Base-by-base conservation (phyloP, 2,329 filamentous ascomycete genomes). In the Sporothrix variecibatus region DNA sequence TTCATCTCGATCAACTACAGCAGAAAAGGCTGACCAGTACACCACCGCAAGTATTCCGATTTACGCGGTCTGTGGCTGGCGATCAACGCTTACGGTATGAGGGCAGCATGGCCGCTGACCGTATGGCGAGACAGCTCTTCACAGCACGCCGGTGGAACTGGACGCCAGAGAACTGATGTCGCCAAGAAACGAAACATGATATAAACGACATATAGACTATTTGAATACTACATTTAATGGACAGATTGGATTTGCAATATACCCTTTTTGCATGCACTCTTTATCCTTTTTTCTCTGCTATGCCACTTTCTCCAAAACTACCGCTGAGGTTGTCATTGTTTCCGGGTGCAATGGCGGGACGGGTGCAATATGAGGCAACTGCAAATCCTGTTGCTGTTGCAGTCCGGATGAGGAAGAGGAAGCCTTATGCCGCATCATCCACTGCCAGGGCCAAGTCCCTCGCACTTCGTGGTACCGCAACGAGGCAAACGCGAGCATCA, bases 81-180 rank as follows among this genome's bases (percentile, higher is more conserved):
- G 88, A 89, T 73, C 84, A 86, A 76, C 82, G 86, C 17, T 78
- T 89, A 64, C 83, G 85, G 12, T 84, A 84, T 62, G 85, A 87
- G 75, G 85, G 86, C 17, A 82, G 82, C 17, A 80, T 90, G 76
- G 86, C 85, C 49, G 83, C 83, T 2, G 87, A 89, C 58, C 83
- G 83, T 74, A 83, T 89, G 79, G 86, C 88, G 0, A 85, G 82
- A 74, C 81, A 81, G 8, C 79, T 91, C 6, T 91, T 91, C 75
- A 89, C 86, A 11, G 87, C 88, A 0, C 82, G 84, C 17, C 82
- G 81, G 71, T 91, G 89, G 89, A 84, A 90, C 76, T 91, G 89
- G 89, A 88, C 87, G 17, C 86, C 87, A 0, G 87, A 88, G 76
- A 76, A 83, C 11, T 81, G 72, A 75, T 4, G 31, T 20, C 2